Evolutionary conservation across 2,329 filamentous ascomycete species (phyloP).

Genomic region (Paraphaeosphaeria minitans): DNA sequence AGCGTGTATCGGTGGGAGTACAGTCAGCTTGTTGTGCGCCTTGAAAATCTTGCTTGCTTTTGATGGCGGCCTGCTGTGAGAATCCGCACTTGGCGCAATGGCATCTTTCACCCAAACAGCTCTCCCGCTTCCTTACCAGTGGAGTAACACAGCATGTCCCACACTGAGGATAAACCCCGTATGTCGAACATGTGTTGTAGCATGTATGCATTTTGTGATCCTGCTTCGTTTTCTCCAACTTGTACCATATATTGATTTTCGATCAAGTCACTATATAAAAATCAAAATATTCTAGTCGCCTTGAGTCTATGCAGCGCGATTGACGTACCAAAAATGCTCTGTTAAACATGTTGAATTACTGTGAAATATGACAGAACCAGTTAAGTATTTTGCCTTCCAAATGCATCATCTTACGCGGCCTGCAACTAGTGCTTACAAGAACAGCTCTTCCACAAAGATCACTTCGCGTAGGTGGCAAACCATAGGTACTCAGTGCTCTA

Average conservation of each 20-base stretch:
- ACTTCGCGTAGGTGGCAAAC: too few relatives aligned
- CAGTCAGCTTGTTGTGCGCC: background rate
- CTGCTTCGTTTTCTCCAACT: too few relatives aligned
- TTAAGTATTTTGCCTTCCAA: background rate
- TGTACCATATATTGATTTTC: too few relatives aligned
- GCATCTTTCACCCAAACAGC: background rate
- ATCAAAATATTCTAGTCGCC: too few relatives aligned
- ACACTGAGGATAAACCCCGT: background rate
- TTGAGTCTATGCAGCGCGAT: background rate
- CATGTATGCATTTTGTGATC: too few relatives aligned
- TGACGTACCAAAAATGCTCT: background rate
- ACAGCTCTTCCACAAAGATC: background rate
- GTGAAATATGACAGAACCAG: background rate
- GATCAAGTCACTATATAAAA: too few relatives aligned
- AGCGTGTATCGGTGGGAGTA: background rate
- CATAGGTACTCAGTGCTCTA: background rate
- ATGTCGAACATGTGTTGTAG: background rate
- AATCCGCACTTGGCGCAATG: background rate
- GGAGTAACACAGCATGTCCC: background rate
- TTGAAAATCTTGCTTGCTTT: background rate
- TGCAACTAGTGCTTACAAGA: conserved; percentile 3
- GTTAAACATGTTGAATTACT: background rate
- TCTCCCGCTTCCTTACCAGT: background rate
- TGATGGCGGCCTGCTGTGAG: background rate
- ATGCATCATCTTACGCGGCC: background rate